A percentile compares a stretch with the other conserved stretches of the same genome.
Evolutionary conservation across 2,329 filamentous ascomycete genomes (phyloP).

Genomic region (Macroventuria anomochaeta): DNA sequence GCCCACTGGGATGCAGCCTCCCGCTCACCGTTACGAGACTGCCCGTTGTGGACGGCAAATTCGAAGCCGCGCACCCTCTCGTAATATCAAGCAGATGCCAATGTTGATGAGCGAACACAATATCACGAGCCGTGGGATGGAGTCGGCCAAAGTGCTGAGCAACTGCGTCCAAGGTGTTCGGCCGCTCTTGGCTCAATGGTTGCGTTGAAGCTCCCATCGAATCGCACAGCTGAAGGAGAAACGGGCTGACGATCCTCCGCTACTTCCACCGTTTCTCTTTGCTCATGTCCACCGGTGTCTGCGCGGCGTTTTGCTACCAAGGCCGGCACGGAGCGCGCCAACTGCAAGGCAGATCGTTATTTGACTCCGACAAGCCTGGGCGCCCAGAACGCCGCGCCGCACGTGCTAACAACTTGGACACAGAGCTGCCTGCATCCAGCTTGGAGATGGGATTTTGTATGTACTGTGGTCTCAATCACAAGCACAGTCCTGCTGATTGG

Average conservation of each 20-base stretch:
- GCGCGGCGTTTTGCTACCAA: constrained; percentile 6
- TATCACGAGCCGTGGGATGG: not conserved
- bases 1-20: not conserved
- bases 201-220: not conserved
- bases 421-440: constrained; percentile 23
- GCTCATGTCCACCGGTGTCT: not conserved
- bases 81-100: not conserved
- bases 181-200: constrained; percentile 2
- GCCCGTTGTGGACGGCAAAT: not conserved
- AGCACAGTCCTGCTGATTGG: not conserved
- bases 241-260: constrained; percentile 19
- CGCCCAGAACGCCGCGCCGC: constrained; percentile 23
- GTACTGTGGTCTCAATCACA: not conserved
- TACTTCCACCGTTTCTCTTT: constrained; percentile 6
- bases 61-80: not conserved
- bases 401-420: constrained; percentile 20
- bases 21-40: not conserved
- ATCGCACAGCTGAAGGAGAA: constrained; percentile 2
- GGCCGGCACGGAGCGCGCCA: constrained; percentile 21
- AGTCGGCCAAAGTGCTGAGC: not conserved
- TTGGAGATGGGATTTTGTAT: constrained; percentile 9
- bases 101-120: not conserved
- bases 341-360: constrained; percentile 16
- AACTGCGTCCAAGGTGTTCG: not conserved
- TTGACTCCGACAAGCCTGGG: constrained; percentile 20